phyloP scores from a whole-genome alignment of 2,329 filamentous ascomycete species.

The Coniochaeta sp. region DNA sequence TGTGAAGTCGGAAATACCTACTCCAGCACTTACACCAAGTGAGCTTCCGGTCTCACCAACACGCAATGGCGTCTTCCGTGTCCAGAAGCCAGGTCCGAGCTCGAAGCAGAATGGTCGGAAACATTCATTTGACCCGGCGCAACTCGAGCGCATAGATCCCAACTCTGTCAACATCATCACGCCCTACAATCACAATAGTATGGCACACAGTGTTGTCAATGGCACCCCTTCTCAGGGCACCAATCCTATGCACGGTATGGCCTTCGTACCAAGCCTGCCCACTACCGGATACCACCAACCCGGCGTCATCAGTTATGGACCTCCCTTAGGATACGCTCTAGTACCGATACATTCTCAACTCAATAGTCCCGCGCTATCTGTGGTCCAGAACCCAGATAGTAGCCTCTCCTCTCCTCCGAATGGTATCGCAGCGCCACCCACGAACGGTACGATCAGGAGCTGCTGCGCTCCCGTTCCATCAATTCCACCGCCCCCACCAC shows the following conservation, averaged over 20 bases:
- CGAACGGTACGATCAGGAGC: neutral
- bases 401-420: neutral
- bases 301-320: conserved; percentile 38
- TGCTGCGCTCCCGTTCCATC: neutral
- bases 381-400: neutral
- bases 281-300: neutral
- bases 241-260: neutral
- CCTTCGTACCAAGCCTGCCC: neutral
- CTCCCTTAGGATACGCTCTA: conserved; percentile 4
- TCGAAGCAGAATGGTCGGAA: conserved; percentile 32
- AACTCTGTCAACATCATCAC: conserved; percentile 40
- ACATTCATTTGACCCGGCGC: conserved; percentile 40
- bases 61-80: conserved; percentile 26
- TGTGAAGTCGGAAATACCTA: conserved; percentile 13
- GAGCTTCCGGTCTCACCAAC: conserved; percentile 27
- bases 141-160: conserved; percentile 45
- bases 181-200: conserved; percentile 3
- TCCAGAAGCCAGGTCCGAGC: conserved; percentile 32
- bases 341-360: neutral
- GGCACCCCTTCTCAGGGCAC: conserved; percentile 3
- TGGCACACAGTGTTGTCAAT: neutral
- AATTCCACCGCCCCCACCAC: neutral
- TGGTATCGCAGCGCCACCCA: neutral
- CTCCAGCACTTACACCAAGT: conserved; percentile 13
- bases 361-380: neutral